These are phyloP conservation scores for Chondrus crispus DNA, from an alignment of 23 red algal species.

Conservation along the genomic window DNA sequence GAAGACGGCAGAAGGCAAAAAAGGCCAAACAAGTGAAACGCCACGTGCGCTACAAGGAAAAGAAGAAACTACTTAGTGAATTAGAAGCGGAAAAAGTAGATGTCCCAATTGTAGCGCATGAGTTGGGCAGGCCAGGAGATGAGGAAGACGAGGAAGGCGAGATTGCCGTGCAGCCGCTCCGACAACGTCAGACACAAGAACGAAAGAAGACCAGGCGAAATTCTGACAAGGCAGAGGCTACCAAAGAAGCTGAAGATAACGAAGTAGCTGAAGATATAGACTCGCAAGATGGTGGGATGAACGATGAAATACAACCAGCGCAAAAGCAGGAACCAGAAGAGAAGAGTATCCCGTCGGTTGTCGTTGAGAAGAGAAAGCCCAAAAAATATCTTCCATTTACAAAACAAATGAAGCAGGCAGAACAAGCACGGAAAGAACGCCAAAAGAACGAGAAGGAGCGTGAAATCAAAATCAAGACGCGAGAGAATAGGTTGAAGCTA, in stretches of 20 bases:
- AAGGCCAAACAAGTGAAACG: slow-evolving; percentile 25
- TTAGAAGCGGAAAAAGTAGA: not conserved
- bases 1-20: slow-evolving; percentile 58
- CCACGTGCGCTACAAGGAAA: slow-evolving; percentile 53
- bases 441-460: not conserved
- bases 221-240: not conserved
- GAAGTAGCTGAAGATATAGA: not conserved
- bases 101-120: slow-evolving; percentile 33
- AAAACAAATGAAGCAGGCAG: slow-evolving; percentile 29
- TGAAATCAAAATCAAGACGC: slow-evolving; percentile 8
- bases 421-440: slow-evolving; percentile 23
- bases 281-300: not conserved
- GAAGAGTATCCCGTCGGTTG: not conserved
- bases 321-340: not conserved
- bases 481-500: slow-evolving; percentile 42
- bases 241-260: not conserved
- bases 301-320: not conserved
- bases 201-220: not conserved
- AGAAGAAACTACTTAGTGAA: slow-evolving; percentile 25
- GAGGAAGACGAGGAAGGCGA: not conserved
- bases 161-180: too few relatives aligned
- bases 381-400: slow-evolving; percentile 32
- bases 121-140: not conserved
- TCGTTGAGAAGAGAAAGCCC: not conserved
- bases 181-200: not conserved